These are phyloP conservation scores for Quercus rubra DNA, from an alignment of 306 rosid species.

Conservation along the genomic window DNA sequence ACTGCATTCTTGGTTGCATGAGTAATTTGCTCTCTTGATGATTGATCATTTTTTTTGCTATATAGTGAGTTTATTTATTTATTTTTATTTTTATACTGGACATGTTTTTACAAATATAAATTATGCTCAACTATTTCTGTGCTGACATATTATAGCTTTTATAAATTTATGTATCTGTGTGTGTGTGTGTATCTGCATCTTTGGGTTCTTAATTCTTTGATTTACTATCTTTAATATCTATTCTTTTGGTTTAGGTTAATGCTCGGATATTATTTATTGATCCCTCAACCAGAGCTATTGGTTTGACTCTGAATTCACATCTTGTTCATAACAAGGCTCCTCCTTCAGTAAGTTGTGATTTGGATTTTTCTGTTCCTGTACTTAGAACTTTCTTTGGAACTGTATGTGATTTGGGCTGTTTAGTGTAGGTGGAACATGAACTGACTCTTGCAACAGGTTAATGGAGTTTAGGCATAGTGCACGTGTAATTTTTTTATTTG, in stretches of 20 bases:
- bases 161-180: neutral
- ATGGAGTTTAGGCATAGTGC: neutral
- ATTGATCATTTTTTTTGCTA: neutral
- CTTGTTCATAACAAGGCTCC: conserved; percentile 79
- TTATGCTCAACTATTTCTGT: neutral
- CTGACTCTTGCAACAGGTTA: neutral
- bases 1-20: conserved; percentile 8
- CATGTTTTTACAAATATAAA: neutral
- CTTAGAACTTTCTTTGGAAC: neutral
- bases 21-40: neutral
- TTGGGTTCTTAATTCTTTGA: conserved; percentile 4
- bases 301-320: conserved; percentile 89
- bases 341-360: conserved; percentile 60
- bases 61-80: neutral
- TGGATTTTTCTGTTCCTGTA: neutral
- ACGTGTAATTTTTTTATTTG: neutral
- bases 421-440: neutral
- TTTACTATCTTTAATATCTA: conserved; percentile 1
- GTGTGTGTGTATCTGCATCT: neutral
- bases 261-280: conserved; percentile 88
- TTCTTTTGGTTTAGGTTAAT: conserved; percentile 52
- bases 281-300: conserved; percentile 89
- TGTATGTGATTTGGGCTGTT: conserved; percentile 6
- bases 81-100: neutral
- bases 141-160: neutral